phyloP scores from a whole-genome alignment of 2,329 filamentous ascomycete genomes.

The Sporothrix mexicana region DNA sequence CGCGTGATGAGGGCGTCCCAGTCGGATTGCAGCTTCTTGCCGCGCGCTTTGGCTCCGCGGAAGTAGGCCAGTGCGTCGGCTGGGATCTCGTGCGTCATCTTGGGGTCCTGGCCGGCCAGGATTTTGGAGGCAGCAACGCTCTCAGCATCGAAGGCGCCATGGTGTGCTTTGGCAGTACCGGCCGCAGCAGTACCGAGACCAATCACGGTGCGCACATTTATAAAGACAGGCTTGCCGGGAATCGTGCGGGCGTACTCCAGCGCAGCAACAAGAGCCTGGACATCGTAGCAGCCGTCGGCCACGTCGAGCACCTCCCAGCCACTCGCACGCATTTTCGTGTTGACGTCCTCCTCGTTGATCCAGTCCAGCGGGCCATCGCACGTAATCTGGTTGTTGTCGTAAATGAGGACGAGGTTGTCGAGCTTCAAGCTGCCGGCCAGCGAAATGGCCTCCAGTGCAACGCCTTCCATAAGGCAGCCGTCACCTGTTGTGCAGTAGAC shows the following conservation, averaged over 20 bases:
- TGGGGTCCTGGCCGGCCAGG: slow-evolving; percentile 56
- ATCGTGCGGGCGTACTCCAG: slow-evolving; percentile 64
- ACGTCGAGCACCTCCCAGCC: slow-evolving; percentile 63
- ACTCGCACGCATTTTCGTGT: slow-evolving; percentile 60
- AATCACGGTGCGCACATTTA: not conserved
- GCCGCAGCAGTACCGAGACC: slow-evolving; percentile 52
- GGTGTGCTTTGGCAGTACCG: slow-evolving; percentile 60
- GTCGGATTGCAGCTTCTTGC: not conserved
- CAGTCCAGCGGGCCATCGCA: slow-evolving; percentile 63
- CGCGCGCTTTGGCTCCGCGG: not conserved
- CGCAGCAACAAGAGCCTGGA: slow-evolving; percentile 50
- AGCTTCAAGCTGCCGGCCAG: slow-evolving; percentile 62
- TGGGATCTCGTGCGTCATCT: slow-evolving; percentile 53
- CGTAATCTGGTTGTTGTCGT: slow-evolving; percentile 67
- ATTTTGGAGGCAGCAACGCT: slow-evolving; percentile 55
- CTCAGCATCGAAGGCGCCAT: slow-evolving; percentile 60
- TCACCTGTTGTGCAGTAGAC: slow-evolving; percentile 65
- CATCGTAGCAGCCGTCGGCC: slow-evolving; percentile 58
- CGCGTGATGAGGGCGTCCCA: not conserved
- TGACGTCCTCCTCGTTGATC: slow-evolving; percentile 49
- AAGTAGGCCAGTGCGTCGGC: slow-evolving; percentile 40
- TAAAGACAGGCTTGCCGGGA: slow-evolving; percentile 49
- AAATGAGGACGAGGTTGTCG: slow-evolving; percentile 62
- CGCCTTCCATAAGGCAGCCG: slow-evolving; percentile 65
- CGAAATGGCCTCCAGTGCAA: slow-evolving; percentile 61